These are phyloP conservation scores for Schizophyllum commune DNA, from an alignment of 1,284 basidiomycete species.

Conservation along the genomic window DNA sequence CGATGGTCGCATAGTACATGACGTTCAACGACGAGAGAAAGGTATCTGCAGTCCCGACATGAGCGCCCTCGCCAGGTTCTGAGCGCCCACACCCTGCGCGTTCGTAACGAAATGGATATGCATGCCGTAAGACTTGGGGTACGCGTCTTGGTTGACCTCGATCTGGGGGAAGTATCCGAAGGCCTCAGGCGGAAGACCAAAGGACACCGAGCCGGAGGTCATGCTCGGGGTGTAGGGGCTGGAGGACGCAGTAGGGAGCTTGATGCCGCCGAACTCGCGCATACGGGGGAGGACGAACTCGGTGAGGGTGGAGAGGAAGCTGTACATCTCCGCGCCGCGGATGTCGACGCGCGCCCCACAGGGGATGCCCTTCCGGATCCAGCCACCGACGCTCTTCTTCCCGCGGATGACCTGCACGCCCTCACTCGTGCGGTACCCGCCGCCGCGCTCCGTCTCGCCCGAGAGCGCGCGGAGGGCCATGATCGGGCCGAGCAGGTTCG, in stretches of 20 bases:
- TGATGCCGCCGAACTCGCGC: conserved; percentile 83
- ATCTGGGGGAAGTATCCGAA: conserved; percentile 93
- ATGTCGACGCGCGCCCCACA: conserved; percentile 87
- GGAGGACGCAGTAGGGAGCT: conserved; percentile 59
- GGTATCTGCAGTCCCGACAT: conserved; percentile 89
- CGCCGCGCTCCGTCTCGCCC: conserved; percentile 70
- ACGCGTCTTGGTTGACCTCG: conserved; percentile 86
- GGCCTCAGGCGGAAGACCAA: conserved; percentile 80
- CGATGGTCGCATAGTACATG: neutral
- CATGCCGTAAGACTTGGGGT: conserved; percentile 80
- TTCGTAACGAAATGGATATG: conserved; percentile 90
- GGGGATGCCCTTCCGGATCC: conserved; percentile 81
- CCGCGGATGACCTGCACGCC: conserved; percentile 82
- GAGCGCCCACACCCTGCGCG: conserved; percentile 74
- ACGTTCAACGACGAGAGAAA: conserved; percentile 32
- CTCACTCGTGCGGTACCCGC: conserved; percentile 55
- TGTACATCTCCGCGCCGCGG: conserved; percentile 87
- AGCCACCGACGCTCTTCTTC: conserved; percentile 77
- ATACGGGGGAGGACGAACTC: conserved; percentile 94
- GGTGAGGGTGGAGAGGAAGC: conserved; percentile 82
- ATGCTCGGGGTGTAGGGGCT: conserved; percentile 64
- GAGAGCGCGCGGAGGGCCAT: conserved; percentile 86
- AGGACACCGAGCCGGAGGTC: conserved; percentile 80
- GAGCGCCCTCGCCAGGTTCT: conserved; percentile 78
- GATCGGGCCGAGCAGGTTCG: conserved; percentile 75